Conservation (phyloP, 2,329 filamentous ascomycete species). For the Arthrinium puccinioides region DNA sequence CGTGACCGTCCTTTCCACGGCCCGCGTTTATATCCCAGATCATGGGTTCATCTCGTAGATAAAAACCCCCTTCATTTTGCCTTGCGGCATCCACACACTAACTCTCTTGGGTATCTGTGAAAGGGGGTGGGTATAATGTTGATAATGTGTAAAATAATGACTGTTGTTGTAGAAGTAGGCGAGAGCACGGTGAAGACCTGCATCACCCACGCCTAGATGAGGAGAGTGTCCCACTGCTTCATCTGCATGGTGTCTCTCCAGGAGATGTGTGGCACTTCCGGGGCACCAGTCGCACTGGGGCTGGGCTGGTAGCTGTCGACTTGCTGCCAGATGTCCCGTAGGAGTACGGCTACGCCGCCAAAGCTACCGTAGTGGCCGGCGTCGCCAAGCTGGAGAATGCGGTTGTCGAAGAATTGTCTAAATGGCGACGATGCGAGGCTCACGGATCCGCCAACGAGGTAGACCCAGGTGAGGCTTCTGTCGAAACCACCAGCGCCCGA, state of each 20-base stretch:
- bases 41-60: not conserved
- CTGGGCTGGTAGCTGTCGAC: slow-evolving; percentile 48
- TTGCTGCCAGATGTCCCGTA: slow-evolving; percentile 79
- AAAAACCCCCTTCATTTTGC: slow-evolving; percentile 11
- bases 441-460: slow-evolving; percentile 78
- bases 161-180: slow-evolving; percentile 14
- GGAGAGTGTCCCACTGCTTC: slow-evolving; percentile 86
- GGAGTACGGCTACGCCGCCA: slow-evolving; percentile 69
- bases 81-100: slow-evolving; percentile 25
- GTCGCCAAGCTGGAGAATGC: slow-evolving; percentile 68
- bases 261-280: slow-evolving; percentile 63
- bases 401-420: slow-evolving; percentile 69
- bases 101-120: too few species aligned
- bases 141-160: slow-evolving; percentile 15
- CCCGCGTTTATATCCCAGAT: slow-evolving; percentile 15
- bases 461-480: slow-evolving; percentile 86
- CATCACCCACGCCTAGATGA: slow-evolving; percentile 56
- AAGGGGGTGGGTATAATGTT: slow-evolving; percentile 13
- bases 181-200: slow-evolving; percentile 28
- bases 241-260: slow-evolving; percentile 92
- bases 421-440: slow-evolving; percentile 68
- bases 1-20: slow-evolving; percentile 12
- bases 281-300: slow-evolving; percentile 25
- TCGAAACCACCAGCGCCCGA: slow-evolving; percentile 77
- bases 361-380: slow-evolving; percentile 77